Percentiles rank a stretch among this genome's conserved stretches.
Evolutionary conservation across 257 asterid species (phyloP).

Genomic region (Ballota nigra): DNA sequence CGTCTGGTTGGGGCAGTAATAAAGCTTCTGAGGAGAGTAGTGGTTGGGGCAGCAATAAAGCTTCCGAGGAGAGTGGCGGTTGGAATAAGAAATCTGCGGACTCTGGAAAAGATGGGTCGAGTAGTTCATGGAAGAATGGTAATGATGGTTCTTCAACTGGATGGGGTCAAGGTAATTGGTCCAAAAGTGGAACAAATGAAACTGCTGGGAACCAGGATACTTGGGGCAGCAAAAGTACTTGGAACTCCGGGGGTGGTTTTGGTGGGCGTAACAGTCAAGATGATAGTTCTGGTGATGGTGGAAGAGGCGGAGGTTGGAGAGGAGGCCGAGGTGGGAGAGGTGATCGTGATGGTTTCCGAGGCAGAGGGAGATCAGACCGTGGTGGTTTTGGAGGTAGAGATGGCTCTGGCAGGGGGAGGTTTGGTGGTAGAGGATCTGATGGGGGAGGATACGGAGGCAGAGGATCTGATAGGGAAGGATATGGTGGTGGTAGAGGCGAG

Average conservation of each 20-base stretch:
- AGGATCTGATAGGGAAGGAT: conserved; percentile 43
- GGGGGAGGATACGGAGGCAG: conserved; percentile 46
- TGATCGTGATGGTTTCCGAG: conserved; percentile 50
- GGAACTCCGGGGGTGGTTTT: conserved; percentile 58
- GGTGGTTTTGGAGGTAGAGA: conserved; percentile 64
- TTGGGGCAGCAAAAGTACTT: conserved; percentile 67
- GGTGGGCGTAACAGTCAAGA: conserved; percentile 44
- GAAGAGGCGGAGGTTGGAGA: conserved; percentile 72
- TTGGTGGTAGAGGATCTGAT: conserved; percentile 42
- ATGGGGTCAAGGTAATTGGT: conserved; percentile 78
- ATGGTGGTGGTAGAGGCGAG: conserved; percentile 40
- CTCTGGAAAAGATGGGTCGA: conserved; percentile 24
- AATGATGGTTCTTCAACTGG: conserved; percentile 57
- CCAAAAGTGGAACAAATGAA: conserved; percentile 38
- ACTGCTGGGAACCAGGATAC: conserved; percentile 45
- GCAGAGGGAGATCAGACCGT: conserved; percentile 55
- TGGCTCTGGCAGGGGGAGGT: conserved; percentile 42
- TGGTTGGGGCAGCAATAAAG: conserved; percentile 35
- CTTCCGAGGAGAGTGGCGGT: conserved; percentile 30
- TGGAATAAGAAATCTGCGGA: conserved; percentile 27
- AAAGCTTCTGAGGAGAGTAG: not conserved
- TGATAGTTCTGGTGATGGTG: conserved; percentile 41
- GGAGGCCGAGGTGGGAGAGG: conserved; percentile 60
- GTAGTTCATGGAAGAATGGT: conserved; percentile 36
- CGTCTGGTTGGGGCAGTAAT: conserved; percentile 42